phyloP scores from a whole-genome alignment of 495 filamentous ascomycete species.

The Cudoniella acicularis region DNA sequence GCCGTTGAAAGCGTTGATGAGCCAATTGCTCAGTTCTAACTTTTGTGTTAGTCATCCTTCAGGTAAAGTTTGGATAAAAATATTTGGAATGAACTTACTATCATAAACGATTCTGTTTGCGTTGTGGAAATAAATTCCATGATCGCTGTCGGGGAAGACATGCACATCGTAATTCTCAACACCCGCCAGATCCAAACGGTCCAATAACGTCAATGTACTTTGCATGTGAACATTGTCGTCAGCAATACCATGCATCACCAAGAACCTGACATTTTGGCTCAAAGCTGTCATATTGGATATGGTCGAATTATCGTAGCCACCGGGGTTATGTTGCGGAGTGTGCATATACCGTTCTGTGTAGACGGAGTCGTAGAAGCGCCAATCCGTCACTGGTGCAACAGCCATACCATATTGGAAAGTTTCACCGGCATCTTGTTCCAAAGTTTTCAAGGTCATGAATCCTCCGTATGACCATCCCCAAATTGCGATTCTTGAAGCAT shows the following conservation, averaged over 20 bases:
- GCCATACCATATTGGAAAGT: constrained; percentile 98
- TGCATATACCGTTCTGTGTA: constrained; percentile 98
- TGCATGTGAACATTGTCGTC: constrained; percentile 98
- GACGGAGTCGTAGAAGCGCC: constrained; percentile 91
- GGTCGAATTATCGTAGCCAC: constrained; percentile 71
- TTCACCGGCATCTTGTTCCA: constrained; percentile 82
- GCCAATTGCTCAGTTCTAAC: constrained; percentile 82
- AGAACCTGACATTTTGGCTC: constrained; percentile 71
- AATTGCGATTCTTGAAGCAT: constrained; percentile 77
- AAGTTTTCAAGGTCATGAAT: constrained; percentile 94
- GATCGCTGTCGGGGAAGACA: constrained; percentile 94
- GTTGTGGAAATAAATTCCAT: constrained; percentile 93
- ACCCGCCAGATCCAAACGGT: constrained; percentile 76
- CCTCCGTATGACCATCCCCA: constrained; percentile 99
- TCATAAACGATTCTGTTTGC: constrained; percentile 92
- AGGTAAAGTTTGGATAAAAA: no score
- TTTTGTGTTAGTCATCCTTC: background rate
- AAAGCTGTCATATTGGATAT: constrained; percentile 71
- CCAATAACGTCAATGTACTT: constrained; percentile 80
- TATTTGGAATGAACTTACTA: constrained; percentile 58
- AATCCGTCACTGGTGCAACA: constrained; percentile 95
- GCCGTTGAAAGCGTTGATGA: constrained; percentile 95
- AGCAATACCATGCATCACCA: constrained; percentile 90
- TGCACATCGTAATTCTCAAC: constrained; percentile 97
- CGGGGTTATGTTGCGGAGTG: constrained; percentile 74